Base-by-base conservation (phyloP, 2,329 filamentous ascomycete species). In the Scytalidium sp. region DNA sequence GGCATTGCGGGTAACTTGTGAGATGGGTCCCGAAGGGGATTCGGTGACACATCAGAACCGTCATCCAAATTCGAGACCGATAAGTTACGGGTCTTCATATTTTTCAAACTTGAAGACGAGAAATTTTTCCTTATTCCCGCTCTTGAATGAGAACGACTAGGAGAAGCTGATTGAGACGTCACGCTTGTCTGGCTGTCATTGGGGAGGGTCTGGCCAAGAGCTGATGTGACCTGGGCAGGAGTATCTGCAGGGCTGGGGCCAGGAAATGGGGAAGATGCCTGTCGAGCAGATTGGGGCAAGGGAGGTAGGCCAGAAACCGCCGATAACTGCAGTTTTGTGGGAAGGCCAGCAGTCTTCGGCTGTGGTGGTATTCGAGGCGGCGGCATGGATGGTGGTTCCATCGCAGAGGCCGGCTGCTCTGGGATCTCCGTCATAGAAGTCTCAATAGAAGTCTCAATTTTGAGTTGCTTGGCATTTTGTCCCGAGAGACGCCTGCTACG, bases 401-500 rank as follows among this genome's bases (percentile, higher is more conserved):
- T 53, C 19, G 56, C 48, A 19, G 55, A 56, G 21, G 49, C 50
- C 43, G 39, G 32, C 45, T 50, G 50, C n/a, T 45, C 53, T 36
- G 32, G 32, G 17, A 36, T n/a, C 32, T 36, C 32, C 21, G 45
- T 42, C n/a, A n/a, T n/a, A n/a, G n/a, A 17, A 53, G 40, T 10
- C 42, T 50, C 61, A 9, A 51, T 43, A n/a, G 59, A 49, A 3
- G 91, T 97, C 67, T 97, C 90, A 49, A 97, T 97, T 70, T 91
- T 96, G 45, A 97, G 74, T 61, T 92, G 88, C 65, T 88, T 92
- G 13, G 81, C 73, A 60, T 89, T 90, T 59, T 90, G 85, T 7
- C 87, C 88, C 3, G 92, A 96, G 25, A 96, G 72, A 54, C 92
- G 81, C 52, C 92, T 81, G 59, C 80, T 89, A 47, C 89, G 81